Percentiles rank a stretch among this genome's conserved stretches.
Conservation (phyloP, 139 green algal species). For the Gonium pectorale region DNA sequence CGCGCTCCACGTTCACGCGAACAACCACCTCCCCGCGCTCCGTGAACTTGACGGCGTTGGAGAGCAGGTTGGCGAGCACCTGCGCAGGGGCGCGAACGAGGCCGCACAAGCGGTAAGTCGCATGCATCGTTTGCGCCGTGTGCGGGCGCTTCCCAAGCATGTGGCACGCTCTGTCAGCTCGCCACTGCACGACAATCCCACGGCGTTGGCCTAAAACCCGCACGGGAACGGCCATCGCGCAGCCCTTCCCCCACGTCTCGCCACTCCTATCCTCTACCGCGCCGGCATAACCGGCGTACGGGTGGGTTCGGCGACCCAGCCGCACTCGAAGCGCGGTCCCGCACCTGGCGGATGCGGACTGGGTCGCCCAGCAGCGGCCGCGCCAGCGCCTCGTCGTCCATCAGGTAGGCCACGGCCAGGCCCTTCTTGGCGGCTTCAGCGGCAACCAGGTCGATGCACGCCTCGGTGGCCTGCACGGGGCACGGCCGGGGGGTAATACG, state of each 20-base stretch:
- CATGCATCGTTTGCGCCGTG: too few species aligned
- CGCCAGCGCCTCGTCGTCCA: conserved; percentile 18
- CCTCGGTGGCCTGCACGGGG: conserved; percentile 33
- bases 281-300: too few species aligned
- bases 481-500: neutral
- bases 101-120: too few species aligned
- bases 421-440: conserved; percentile 55
- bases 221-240: too few species aligned
- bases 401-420: conserved; percentile 43
- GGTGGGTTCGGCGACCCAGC: too few species aligned
- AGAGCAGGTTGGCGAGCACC: conserved; percentile 73
- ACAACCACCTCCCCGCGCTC: conserved; percentile 71
- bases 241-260: too few species aligned
- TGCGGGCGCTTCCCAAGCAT: too few species aligned
- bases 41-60: conserved; percentile 87
- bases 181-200: too few species aligned
- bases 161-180: too few species aligned
- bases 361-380: conserved; percentile 47
- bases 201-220: too few species aligned
- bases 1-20: neutral
- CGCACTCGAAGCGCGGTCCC: neutral
- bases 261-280: too few species aligned
- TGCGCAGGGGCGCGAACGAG: too few species aligned
- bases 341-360: conserved; percentile 48
- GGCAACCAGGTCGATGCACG: conserved; percentile 55